Evolutionary conservation across 257 asterid species (phyloP).

Genomic region (Solanum sitiens): DNA sequence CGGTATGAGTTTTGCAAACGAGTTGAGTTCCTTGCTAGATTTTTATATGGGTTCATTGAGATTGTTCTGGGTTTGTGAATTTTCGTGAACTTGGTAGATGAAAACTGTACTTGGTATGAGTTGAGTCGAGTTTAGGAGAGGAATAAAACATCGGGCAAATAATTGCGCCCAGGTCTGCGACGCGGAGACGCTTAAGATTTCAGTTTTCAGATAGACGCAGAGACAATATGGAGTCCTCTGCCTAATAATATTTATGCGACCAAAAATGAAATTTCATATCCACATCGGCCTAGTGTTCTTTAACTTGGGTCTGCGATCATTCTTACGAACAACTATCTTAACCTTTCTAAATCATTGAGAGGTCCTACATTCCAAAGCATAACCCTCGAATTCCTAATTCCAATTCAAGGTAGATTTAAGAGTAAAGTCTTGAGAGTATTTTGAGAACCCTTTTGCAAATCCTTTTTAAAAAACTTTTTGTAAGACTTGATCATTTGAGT

Average conservation of each 20-base stretch:
- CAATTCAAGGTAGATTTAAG: neutral
- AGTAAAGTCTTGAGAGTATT: neutral
- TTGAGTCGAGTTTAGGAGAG: neutral
- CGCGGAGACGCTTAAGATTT: neutral
- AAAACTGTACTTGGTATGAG: neutral
- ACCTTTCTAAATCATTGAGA: neutral
- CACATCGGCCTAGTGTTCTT: neutral
- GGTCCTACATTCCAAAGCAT: neutral
- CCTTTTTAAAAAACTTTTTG: no score
- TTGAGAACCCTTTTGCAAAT: neutral
- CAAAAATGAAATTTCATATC: no score
- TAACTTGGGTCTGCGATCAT: neutral
- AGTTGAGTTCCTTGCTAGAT: neutral
- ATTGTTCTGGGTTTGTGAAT: neutral
- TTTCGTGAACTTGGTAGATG: neutral
- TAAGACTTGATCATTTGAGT: neutral
- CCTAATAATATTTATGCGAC: neutral
- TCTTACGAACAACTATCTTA: neutral
- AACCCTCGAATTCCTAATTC: neutral
- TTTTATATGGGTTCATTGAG: neutral
- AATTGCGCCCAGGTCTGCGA: neutral
- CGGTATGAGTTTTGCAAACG: neutral
- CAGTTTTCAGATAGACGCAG: neutral
- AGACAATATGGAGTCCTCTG: neutral
- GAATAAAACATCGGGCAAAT: neutral